Base-by-base conservation (phyloP, 768 basidiomycete genomes). In the Mrakia gelida region DNA sequence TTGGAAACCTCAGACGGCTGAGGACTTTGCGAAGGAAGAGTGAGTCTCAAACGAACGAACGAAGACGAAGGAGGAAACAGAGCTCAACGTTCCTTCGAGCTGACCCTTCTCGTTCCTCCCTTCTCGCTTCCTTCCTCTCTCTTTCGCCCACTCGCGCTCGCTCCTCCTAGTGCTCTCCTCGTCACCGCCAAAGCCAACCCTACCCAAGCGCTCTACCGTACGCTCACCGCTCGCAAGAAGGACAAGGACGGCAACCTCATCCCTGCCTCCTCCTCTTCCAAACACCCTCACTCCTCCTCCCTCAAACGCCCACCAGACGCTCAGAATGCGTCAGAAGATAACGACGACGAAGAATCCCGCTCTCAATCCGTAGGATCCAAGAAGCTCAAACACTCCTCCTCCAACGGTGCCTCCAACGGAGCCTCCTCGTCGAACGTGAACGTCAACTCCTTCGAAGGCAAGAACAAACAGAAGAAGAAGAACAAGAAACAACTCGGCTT, bases 281-380 rank as follows among this genome's bases (percentile, higher is more conserved):
- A 32, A 18, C 54, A 21, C 23, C 28, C 28, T 11, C 21, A 61
- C 32, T 43, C 38, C 73, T 41, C 23, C 41, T 21, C 54, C 54
- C 70, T n/a, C 28, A 41, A 41, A 21, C 73, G 54, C 16, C 21
- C 75, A 30, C 71, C 26, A 41, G 54, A 61, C 38, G 18, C 63
- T 65, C 21, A 30, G 15, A 54, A 49, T n/a, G 28, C 61, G 18
- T 32, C 23, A 7, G 30, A 43, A 43, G 28, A 6, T 32, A 52
- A 52, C 5, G 76, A 73, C 62, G 77, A 78, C 18, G 72, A 73
- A 8, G 77, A 78, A 26, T 63, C 71, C 30, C 61, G 72, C 26
- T 43, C 62, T 2, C 32, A 49, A 0, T 65, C 77, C 23, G 71
- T 68, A 26, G 59, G 23, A 28, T 67, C 15, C n/a, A 75, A 78